Evolutionary conservation across 2,329 filamentous ascomycete genomes (phyloP), one percentile per base, ranked within the genome.

Genomic region (Hypomyces perniciosus): DNA sequence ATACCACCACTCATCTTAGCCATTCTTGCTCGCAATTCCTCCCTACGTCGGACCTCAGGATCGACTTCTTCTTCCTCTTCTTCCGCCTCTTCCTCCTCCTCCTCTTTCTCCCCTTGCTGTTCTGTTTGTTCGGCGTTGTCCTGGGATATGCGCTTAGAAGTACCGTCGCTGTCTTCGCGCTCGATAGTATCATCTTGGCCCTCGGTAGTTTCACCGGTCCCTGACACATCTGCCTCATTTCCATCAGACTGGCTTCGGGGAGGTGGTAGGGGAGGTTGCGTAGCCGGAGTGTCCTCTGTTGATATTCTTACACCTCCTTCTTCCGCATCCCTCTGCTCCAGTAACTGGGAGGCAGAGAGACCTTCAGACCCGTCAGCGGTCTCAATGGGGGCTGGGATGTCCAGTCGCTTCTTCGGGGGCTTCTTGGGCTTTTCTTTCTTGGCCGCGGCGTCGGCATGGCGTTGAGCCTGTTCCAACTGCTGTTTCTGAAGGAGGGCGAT

Each of bases 1-100:
- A 96, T 96, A 26, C 92, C 92, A 50, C 92, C 92, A 59, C 92
- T 95, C 86, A 99, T 93, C 72, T 96, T 96, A 42, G 93, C 93
- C 90, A 99, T 99, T 60, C 93, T 84, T 55, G 93, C 90, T 54
- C 93, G 83, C 31, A 99, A 76, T 65, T 96, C 92, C 70, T 96
- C 84, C 65, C 86, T 88, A 47, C 91, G 85, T 58, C 82, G 84
- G 26, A 89, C 78, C 66, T 99, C 93, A 1, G 90, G 90, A 62
- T 97, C 91, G 46, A 95, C 75, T 12, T 95, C 89, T 29, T 91
- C 88, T 44, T 91, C 88, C 31, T 90, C 86, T 20, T 87, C 86
- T n/a, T 85, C 85, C 10, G 82, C 83, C 3, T 81, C 81, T 8
- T 79, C 81, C 3, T 78, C 80, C 13, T 78, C 78, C 26, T 78